These are phyloP conservation scores for Calendula officinalis DNA, from an alignment of 129 eudicot species.

Conservation along the genomic window DNA sequence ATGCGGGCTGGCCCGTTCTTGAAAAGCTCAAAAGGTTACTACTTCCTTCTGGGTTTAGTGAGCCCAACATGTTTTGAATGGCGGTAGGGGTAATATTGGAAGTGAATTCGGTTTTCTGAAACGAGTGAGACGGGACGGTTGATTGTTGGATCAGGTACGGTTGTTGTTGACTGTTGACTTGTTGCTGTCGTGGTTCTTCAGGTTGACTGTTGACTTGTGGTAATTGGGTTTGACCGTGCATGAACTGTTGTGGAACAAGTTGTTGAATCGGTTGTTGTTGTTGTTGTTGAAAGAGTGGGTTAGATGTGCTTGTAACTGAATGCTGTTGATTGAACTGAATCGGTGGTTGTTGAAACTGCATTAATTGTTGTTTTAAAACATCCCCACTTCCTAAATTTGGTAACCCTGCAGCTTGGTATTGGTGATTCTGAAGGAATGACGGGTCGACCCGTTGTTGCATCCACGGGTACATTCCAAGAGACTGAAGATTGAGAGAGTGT, in stretches of 20 bases:
- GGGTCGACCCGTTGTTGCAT: conserved; percentile 91
- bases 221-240: conserved; percentile 69
- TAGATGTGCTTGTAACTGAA: conserved; percentile 44
- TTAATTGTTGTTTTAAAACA: conserved; percentile 55
- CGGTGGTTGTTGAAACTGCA: conserved; percentile 84
- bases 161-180: conserved; percentile 42
- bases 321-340: conserved; percentile 60
- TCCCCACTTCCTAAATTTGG: conserved; percentile 69
- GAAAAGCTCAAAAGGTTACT: conserved; percentile 62
- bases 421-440: conserved; percentile 58
- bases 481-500: conserved; percentile 64
- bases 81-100: conserved; percentile 49
- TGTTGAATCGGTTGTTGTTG: conserved; percentile 56
- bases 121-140: conserved; percentile 48
- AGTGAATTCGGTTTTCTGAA: conserved; percentile 48
- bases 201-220: conserved; percentile 51
- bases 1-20: conserved; percentile 42
- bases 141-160: conserved; percentile 48
- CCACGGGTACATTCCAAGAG: conserved; percentile 84
- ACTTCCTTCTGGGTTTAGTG: conserved; percentile 58
- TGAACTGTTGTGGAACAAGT: conserved; percentile 48
- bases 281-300: conserved; percentile 55
- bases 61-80: conserved; percentile 69
- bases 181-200: conserved; percentile 50
- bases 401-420: conserved; percentile 84